phyloP scores from a whole-genome alignment of 2,329 filamentous ascomycete genomes.

The Rutstroemia sp. region DNA sequence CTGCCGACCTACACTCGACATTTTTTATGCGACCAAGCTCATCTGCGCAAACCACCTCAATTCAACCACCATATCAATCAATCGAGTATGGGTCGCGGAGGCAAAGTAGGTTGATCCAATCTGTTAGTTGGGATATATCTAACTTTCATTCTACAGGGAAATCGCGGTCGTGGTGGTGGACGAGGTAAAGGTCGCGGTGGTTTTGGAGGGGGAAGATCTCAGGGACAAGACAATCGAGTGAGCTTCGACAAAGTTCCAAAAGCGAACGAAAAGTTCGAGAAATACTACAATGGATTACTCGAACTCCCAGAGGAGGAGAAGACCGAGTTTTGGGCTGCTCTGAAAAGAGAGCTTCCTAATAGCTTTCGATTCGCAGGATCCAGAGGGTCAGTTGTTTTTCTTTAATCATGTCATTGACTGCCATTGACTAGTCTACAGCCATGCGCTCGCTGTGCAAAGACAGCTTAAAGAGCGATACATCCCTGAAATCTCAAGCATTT shows the following conservation, averaged over 20 bases:
- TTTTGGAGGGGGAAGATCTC: slow-evolving; percentile 18
- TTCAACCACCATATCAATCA: background rate
- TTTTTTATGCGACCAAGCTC: slow-evolving; percentile 2
- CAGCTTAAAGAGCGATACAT: slow-evolving; percentile 84
- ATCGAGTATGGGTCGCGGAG: slow-evolving; percentile 25
- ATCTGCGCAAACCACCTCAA: background rate
- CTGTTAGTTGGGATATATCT: background rate
- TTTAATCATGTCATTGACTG: background rate
- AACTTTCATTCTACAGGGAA: slow-evolving; percentile 10
- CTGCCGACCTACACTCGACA: background rate
- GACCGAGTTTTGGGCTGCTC: slow-evolving; percentile 72
- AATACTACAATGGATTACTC: slow-evolving; percentile 74
- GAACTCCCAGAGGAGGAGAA: slow-evolving; percentile 73
- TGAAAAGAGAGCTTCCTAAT: slow-evolving; percentile 84
- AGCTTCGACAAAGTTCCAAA: slow-evolving; percentile 56
- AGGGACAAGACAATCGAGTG: slow-evolving; percentile 36
- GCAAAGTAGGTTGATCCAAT: slow-evolving; percentile 21
- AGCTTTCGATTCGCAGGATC: slow-evolving; percentile 97
- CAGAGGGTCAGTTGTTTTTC: slow-evolving; percentile 56
- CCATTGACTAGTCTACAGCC: slow-evolving; percentile 40
- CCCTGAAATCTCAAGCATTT: slow-evolving; percentile 79
- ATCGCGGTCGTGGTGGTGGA: slow-evolving; percentile 15
- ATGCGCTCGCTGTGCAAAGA: slow-evolving; percentile 87
- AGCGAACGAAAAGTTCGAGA: slow-evolving; percentile 76
- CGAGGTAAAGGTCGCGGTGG: slow-evolving; percentile 19